Percentiles rank a stretch among this genome's conserved stretches.
These are phyloP conservation scores for Trichophyton schoenleinii DNA, from an alignment of 2,329 filamentous ascomycete species.

Conservation along the genomic window DNA sequence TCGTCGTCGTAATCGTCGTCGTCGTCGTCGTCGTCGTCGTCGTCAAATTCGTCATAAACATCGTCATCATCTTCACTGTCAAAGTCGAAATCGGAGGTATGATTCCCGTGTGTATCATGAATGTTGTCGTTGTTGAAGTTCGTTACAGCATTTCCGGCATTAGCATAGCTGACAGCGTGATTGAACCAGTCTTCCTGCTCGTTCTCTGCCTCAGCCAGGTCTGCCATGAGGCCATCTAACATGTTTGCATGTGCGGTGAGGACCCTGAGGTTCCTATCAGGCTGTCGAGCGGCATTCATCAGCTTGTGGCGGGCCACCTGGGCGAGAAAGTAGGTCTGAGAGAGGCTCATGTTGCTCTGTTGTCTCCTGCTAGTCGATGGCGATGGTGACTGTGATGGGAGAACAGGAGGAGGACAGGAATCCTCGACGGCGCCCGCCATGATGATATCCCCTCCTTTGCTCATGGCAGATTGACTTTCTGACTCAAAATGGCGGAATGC, in stretches of 20 bases:
- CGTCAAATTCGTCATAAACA: slow-evolving; percentile 19
- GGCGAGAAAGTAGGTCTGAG: slow-evolving; percentile 95
- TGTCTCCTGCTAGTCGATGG: slow-evolving; percentile 36
- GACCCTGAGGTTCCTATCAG: slow-evolving; percentile 87
- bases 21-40: background rate
- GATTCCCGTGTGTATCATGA: slow-evolving; percentile 48
- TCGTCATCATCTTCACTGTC: slow-evolving; percentile 22
- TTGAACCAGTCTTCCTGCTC: slow-evolving; percentile 98
- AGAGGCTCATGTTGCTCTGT: slow-evolving; percentile 83
- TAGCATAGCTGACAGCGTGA: slow-evolving; percentile 72
- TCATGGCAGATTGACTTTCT: background rate
- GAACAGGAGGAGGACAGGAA: slow-evolving; percentile 14
- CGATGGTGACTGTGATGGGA: slow-evolving; percentile 21
- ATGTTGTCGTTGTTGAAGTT: slow-evolving; percentile 59
- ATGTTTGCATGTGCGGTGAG: slow-evolving; percentile 98
- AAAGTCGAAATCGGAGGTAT: slow-evolving; percentile 39
- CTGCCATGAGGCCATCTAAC: slow-evolving; percentile 82
- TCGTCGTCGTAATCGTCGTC: background rate
- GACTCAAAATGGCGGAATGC: background rate
- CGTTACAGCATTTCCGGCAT: slow-evolving; percentile 16
- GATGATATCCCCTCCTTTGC: background rate
- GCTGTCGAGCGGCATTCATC: slow-evolving; percentile 72
- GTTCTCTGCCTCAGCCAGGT: slow-evolving; percentile 83
- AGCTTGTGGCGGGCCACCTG: slow-evolving; percentile 96
- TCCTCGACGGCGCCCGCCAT: background rate